Conservation (phyloP, 768 basidiomycete species). For the Lyophyllum shimeji region DNA sequence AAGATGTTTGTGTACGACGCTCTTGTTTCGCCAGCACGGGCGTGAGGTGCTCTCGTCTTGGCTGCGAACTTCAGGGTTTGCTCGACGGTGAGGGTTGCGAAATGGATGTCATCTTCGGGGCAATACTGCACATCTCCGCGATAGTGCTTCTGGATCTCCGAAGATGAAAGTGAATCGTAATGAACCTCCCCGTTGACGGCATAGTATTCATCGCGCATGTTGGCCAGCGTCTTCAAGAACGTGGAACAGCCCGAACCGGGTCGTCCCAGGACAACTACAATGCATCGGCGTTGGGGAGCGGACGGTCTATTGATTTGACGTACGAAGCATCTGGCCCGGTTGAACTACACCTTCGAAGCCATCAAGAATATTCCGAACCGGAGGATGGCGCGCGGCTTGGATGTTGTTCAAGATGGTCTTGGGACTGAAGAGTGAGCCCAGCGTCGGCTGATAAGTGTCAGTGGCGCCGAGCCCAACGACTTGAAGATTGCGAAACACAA, state of each 20-base stretch:
- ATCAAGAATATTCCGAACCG: slow-evolving; percentile 60
- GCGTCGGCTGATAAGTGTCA: slow-evolving; percentile 44
- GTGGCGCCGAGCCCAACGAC: slow-evolving; percentile 49
- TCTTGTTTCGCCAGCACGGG: slow-evolving; percentile 44
- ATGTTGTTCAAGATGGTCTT: slow-evolving; percentile 35
- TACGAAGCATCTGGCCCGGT: slow-evolving; percentile 77
- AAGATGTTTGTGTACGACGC: slow-evolving; percentile 38
- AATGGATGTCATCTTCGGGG: slow-evolving; percentile 85
- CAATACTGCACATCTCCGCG: slow-evolving; percentile 81
- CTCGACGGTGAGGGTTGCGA: slow-evolving; percentile 78
- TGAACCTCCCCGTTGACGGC: slow-evolving; percentile 67
- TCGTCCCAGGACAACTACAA: slow-evolving; percentile 76
- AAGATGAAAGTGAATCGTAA: slow-evolving; percentile 73
- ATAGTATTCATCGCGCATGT: slow-evolving; percentile 69
- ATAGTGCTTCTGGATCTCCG: slow-evolving; percentile 60
- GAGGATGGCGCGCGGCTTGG: slow-evolving; percentile 53
- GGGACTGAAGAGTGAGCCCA: slow-evolving; percentile 54
- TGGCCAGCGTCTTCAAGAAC: slow-evolving; percentile 78
- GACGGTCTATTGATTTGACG: slow-evolving; percentile 25
- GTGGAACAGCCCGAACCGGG: slow-evolving; percentile 89
- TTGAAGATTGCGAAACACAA: slow-evolving; percentile 49
- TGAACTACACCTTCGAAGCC: slow-evolving; percentile 63
- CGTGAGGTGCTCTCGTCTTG: slow-evolving; percentile 63
- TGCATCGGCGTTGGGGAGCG: not conserved
- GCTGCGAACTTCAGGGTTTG: slow-evolving; percentile 73